Conservation (phyloP, 306 rosid species). For the Quercus wislizeni region DNA sequence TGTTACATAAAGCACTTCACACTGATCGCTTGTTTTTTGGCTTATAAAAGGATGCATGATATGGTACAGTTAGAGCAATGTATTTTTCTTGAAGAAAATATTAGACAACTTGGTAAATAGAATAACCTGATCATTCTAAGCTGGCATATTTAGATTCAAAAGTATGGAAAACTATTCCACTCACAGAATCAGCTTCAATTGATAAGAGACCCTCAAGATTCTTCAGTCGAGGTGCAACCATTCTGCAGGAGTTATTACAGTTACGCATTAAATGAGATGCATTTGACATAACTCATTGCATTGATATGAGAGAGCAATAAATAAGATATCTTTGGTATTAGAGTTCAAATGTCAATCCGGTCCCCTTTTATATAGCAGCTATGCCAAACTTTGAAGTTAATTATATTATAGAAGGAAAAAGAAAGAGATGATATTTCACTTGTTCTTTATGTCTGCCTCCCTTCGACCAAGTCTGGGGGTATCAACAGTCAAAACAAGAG, state of each 20-base stretch:
- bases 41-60: neutral
- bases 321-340: too few species aligned
- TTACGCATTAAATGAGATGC: constrained; percentile 1
- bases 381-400: neutral
- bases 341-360: too few species aligned
- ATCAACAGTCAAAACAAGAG: constrained; percentile 60
- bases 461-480: constrained; percentile 59
- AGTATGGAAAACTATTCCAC: constrained; percentile 21
- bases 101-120: neutral
- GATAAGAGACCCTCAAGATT: constrained; percentile 59
- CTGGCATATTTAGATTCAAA: neutral
- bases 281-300: neutral
- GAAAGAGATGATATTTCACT: constrained; percentile 23
- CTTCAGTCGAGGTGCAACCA: constrained; percentile 49
- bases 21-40: neutral
- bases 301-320: neutral
- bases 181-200: constrained; percentile 35
- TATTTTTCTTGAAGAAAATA: neutral
- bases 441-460: constrained; percentile 68
- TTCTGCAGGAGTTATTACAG: constrained; percentile 32
- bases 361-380: neutral
- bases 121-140: neutral
- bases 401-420: neutral
- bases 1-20: too few species aligned
- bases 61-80: neutral